A percentile compares a stretch with the other conserved stretches of the same genome.
Conservation (phyloP, 2,329 filamentous ascomycete species). For the Paraphoma sp. region DNA sequence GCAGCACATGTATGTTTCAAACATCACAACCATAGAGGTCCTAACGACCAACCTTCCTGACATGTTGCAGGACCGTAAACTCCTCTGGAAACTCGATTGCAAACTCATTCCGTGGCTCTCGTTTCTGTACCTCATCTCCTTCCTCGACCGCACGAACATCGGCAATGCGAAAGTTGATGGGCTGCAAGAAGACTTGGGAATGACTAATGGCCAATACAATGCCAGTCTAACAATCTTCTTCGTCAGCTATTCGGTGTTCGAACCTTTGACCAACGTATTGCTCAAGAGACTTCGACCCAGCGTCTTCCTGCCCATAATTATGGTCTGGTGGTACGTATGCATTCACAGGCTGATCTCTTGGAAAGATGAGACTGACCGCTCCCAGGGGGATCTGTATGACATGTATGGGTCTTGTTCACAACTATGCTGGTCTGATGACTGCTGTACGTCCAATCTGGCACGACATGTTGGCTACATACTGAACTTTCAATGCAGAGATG, state of each 20-base stretch:
- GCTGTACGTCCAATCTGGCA: conserved; percentile 45
- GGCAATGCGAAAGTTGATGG: conserved; percentile 73
- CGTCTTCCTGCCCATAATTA: conserved; percentile 81
- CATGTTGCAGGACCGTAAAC: conserved; percentile 62
- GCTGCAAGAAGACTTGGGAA: conserved; percentile 64
- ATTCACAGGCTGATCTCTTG: neutral
- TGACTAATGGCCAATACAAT: conserved; percentile 74
- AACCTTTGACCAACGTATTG: conserved; percentile 78
- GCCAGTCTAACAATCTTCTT: conserved; percentile 83
- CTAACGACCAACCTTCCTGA: neutral
- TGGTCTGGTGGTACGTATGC: conserved; percentile 58
- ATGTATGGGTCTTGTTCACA: conserved; percentile 70
- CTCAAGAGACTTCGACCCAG: conserved; percentile 79
- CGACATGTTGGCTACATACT: neutral
- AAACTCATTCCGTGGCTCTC: conserved; percentile 71
- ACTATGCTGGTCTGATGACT: conserved; percentile 70
- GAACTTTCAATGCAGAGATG: conserved; percentile 39
- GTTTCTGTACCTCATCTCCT: conserved; percentile 75
- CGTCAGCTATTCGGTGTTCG: conserved; percentile 81
- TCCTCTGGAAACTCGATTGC: conserved; percentile 68
- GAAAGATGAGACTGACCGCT: neutral
- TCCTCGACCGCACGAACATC: conserved; percentile 76
- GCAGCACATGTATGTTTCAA: conserved; percentile 62
- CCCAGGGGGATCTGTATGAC: conserved; percentile 74
- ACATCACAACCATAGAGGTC: too few species aligned